Evolutionary conservation across 1,284 basidiomycete genomes (phyloP), one percentile per base, ranked within the genome.

Genomic region (Mycena sp.): DNA sequence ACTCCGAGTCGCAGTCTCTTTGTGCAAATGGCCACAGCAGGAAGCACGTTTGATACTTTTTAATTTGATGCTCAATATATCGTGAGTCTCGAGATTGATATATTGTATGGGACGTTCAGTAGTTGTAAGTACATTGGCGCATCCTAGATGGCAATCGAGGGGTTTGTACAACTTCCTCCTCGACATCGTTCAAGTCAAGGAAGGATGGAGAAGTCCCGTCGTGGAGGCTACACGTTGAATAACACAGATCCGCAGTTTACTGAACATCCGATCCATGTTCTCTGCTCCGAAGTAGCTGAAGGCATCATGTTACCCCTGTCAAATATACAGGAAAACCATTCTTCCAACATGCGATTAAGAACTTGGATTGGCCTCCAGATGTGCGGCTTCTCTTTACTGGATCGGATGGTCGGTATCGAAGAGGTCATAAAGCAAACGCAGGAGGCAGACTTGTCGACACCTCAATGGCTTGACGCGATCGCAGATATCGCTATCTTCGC

Each of bases 21-120:
- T 61, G 2, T 61, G 58, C 29, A 32, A 54, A 48, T 61, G 58
- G 58, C 44, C 58, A 4, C 21, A 14, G 11, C 25, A 35, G 30
- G 58, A 61, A 54, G 51, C 58, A 4, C 51, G 51, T 30, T n/a
- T 61, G 3, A 61, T 61, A 14, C 19, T 61, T 26, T 26, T 48
- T 12, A 29, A 54, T 23, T 37, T 61, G 19, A n/a, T 54, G 16
- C 28, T 28, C 10, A 14, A 4, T 12, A 10, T 48, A n/a, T 29
- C 37, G 51, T 61, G 16, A 38, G 51, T 6, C 14, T 21, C 19
- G 7, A n/a, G n/a, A n/a, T n/a, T n/a, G n/a, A n/a, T n/a, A n/a
- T n/a, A n/a, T n/a, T n/a, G n/a, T n/a, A n/a, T n/a, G n/a, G n/a
- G n/a, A n/a, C n/a, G n/a, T n/a, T n/a, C n/a, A n/a, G n/a, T n/a